phyloP scores from a whole-genome alignment of 2,329 filamentous ascomycete genomes.

The Calonectria henricotiae region DNA sequence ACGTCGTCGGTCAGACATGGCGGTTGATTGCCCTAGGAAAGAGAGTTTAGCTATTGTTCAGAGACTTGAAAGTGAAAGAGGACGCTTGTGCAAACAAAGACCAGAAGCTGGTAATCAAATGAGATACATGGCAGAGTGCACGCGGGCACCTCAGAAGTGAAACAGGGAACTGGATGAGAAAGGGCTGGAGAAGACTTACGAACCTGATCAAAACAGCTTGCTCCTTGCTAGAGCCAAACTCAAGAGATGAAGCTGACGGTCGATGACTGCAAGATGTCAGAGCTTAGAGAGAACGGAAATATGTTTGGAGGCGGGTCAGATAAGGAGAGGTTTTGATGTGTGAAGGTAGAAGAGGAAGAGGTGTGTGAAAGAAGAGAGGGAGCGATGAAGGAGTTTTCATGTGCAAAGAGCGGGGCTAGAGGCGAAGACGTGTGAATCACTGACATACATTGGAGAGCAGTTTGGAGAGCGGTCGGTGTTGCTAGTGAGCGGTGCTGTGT shows the following conservation, averaged over 20 bases:
- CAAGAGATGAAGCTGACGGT: not conserved
- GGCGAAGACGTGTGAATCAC: constrained; percentile 41
- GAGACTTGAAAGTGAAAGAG: not conserved
- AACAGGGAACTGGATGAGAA: not conserved
- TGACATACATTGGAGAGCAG: constrained; percentile 20
- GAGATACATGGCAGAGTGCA: not conserved
- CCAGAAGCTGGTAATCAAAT: not conserved
- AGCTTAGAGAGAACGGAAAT: not conserved
- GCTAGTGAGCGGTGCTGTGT: not conserved
- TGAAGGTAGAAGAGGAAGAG: constrained; percentile 20
- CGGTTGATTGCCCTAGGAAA: constrained; percentile 14
- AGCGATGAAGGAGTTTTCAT: constrained; percentile 27
- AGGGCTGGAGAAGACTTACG: not conserved
- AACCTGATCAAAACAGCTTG: not conserved
- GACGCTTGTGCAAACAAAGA: constrained; percentile 26
- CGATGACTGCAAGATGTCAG: not conserved
- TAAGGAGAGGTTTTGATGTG: not conserved
- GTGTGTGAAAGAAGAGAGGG: constrained; percentile 32
- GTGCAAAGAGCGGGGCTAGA: not conserved
- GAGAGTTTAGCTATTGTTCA: not conserved
- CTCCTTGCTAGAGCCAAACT: not conserved
- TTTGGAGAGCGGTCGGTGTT: not conserved
- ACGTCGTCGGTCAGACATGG: constrained; percentile 57
- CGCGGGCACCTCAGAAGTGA: not conserved
- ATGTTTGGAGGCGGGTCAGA: not conserved